A percentile compares a stretch with the other conserved stretches of the same genome.
These are phyloP conservation scores for Chaetomium sp. DNA, from an alignment of 2,329 filamentous ascomycete species.

Conservation along the genomic window DNA sequence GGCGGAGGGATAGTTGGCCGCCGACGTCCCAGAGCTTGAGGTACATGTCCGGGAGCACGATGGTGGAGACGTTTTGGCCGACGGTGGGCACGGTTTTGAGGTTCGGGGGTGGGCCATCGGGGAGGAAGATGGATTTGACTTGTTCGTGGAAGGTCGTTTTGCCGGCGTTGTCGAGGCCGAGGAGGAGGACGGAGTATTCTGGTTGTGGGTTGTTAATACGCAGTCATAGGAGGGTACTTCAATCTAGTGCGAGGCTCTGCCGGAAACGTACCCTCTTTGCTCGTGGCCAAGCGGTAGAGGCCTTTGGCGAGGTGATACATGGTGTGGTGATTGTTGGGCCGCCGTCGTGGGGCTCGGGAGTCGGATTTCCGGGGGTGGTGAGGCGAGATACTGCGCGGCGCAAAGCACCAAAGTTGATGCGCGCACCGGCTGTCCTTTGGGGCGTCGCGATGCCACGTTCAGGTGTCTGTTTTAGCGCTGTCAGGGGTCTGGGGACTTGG, in stretches of 20 bases:
- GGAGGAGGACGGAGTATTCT: conserved; percentile 97
- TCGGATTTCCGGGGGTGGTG: not conserved
- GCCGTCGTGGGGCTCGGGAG: not conserved
- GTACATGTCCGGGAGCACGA: conserved; percentile 89
- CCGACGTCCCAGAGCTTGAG: conserved; percentile 98
- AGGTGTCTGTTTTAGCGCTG: too few species aligned
- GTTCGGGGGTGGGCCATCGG: conserved; percentile 55
- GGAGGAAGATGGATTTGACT: conserved; percentile 80
- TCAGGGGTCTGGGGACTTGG: too few species aligned
- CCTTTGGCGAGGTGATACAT: conserved; percentile 72
- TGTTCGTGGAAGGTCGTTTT: conserved; percentile 98
- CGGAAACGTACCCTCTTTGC: conserved; percentile 72
- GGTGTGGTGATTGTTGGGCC: conserved; percentile 16
- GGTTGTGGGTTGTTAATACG: conserved; percentile 2
- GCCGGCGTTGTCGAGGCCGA: conserved; percentile 95
- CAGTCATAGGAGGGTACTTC: not conserved
- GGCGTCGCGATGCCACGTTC: too few species aligned
- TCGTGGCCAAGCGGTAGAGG: conserved; percentile 89
- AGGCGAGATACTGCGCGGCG: not conserved
- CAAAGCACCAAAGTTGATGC: too few species aligned
- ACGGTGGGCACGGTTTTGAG: conserved; percentile 91
- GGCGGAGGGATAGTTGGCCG: conserved; percentile 80
- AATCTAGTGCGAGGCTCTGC: not conserved
- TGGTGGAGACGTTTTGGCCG: conserved; percentile 91
- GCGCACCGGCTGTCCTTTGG: too few species aligned